These are phyloP conservation scores for Daldinia loculata DNA, from an alignment of 495 filamentous ascomycete genomes.

Conservation along the genomic window DNA sequence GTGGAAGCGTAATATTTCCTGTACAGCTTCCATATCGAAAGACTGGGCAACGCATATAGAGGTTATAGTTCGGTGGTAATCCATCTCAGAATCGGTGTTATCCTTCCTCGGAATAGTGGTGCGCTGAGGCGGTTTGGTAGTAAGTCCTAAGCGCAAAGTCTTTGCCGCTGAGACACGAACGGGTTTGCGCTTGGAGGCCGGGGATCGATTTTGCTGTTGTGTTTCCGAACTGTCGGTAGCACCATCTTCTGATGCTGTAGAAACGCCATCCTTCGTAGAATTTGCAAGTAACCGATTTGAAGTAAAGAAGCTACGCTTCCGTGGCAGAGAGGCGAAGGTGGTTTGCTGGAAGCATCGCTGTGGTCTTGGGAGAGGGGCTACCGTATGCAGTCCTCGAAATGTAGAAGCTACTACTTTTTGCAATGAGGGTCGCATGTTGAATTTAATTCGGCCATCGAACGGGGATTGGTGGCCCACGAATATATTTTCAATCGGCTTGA, in stretches of 20 bases:
- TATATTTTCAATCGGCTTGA: background rate
- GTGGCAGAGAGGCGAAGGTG: constrained; percentile 41
- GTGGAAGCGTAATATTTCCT: constrained; percentile 73
- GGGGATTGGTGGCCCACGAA: background rate
- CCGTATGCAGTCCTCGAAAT: constrained; percentile 40
- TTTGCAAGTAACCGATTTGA: constrained; percentile 50
- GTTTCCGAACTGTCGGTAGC: constrained; percentile 9
- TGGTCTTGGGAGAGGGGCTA: constrained; percentile 18
- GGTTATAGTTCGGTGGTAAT: constrained; percentile 67
- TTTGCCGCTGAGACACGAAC: constrained; percentile 49
- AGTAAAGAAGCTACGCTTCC: constrained; percentile 53
- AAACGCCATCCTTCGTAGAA: constrained; percentile 34
- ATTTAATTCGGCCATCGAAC: constrained; percentile 34
- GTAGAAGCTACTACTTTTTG: constrained; percentile 37
- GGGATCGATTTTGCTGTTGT: constrained; percentile 7
- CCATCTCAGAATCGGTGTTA: constrained; percentile 20
- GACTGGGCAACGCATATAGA: constrained; percentile 88
- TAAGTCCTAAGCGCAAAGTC: constrained; percentile 50
- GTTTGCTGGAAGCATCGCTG: constrained; percentile 47
- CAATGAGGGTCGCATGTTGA: constrained; percentile 42
- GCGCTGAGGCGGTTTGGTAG: constrained; percentile 33
- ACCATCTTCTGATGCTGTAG: constrained; percentile 12
- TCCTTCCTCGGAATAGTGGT: constrained; percentile 17
- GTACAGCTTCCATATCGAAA: constrained; percentile 79
- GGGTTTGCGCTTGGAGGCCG: constrained; percentile 53